Base-by-base conservation (phyloP, 169 alveolate genomes). In the Eimeria mitis region DNA sequence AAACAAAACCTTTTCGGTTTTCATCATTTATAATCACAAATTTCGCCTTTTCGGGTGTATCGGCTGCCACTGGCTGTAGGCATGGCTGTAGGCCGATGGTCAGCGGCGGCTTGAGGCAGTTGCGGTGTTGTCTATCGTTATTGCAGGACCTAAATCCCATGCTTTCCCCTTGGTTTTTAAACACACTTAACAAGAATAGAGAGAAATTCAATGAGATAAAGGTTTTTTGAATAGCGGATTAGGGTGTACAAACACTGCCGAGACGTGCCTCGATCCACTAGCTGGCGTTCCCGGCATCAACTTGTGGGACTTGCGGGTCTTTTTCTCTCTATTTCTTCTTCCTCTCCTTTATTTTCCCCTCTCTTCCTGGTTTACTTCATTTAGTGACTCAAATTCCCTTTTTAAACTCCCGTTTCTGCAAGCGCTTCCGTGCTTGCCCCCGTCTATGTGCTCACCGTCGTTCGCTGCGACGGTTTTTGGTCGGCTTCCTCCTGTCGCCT, bases 261-360 rank as follows among this genome's bases (percentile, higher is more conserved):
- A 75, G 85, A 75, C 85, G 85, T 75, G 85, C 52, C 85, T 75
- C 85, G 85, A 75, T 75, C 85, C 85, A 75, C 85, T 75, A 75
- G 85, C 85, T 75, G 63, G 37, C 73, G 71, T 81, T 81, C 89
- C 89, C 89, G 31, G 34, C 71, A 25, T 13, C 89, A 81, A 23
- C 47, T 23, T 37, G 89, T 31, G 73, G 89, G 68, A 34, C 70
- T 31, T 37, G 44, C 4, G 52, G 19, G 59, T 81, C 47, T 3
- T 14, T 25, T 49, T 42, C 61, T 31, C 70, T 14, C 13, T 52
- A 11, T 52, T 52, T 11, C 40, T 31, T 31, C 42, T 40, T 8
- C 68, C 42, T 21, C 28, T 21, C 19, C 11, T 31, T 31, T 81
- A 21, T 25, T 49, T 54, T 81, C 59, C 63, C 44, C 28, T 28